A percentile compares a stretch with the other conserved stretches of the same genome.
These are phyloP conservation scores for Nakataea oryzae DNA, from an alignment of 2,329 filamentous ascomycete genomes.

Conservation along the genomic window DNA sequence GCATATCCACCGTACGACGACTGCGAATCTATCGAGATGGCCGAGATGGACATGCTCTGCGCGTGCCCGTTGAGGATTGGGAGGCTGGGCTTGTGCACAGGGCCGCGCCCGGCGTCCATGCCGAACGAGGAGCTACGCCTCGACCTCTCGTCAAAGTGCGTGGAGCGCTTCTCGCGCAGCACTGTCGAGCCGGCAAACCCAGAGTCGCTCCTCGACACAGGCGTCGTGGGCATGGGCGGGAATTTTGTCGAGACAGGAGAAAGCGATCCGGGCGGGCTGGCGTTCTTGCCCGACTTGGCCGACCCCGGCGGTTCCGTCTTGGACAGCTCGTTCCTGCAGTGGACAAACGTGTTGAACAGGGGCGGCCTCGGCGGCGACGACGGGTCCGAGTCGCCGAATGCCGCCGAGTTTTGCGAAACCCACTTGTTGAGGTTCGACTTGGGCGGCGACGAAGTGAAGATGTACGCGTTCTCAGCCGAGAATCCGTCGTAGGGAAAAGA, in stretches of 20 bases:
- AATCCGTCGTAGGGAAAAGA: conserved; percentile 87
- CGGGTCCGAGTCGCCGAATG: conserved; percentile 63
- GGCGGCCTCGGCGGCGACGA: conserved; percentile 43
- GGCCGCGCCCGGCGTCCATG: conserved; percentile 48
- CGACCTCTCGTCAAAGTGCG: conserved; percentile 75
- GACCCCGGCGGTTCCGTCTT: conserved; percentile 56
- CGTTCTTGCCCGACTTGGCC: conserved; percentile 48
- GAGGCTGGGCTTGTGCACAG: conserved; percentile 57
- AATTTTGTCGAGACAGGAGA: conserved; percentile 75
- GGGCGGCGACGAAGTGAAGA: conserved; percentile 64
- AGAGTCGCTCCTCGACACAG: conserved; percentile 83
- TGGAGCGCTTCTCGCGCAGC: conserved; percentile 86
- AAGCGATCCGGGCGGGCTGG: conserved; percentile 51
- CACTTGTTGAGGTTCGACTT: conserved; percentile 72
- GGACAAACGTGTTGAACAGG: conserved; percentile 85
- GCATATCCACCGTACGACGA: conserved; percentile 72
- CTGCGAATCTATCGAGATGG: conserved; percentile 50
- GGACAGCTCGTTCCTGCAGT: conserved; percentile 54
- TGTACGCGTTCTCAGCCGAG: conserved; percentile 70
- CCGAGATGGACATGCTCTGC: conserved; percentile 47
- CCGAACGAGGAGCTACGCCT: conserved; percentile 90
- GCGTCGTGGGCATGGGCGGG: conserved; percentile 62
- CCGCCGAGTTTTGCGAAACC: conserved; percentile 79
- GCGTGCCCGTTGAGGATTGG: conserved; percentile 63
- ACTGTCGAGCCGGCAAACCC: conserved; percentile 72